Percentiles rank a stretch among this genome's conserved stretches.
phyloP scores from a whole-genome alignment of 176 grass and related monocot species.

The Guadua angustifolia region DNA sequence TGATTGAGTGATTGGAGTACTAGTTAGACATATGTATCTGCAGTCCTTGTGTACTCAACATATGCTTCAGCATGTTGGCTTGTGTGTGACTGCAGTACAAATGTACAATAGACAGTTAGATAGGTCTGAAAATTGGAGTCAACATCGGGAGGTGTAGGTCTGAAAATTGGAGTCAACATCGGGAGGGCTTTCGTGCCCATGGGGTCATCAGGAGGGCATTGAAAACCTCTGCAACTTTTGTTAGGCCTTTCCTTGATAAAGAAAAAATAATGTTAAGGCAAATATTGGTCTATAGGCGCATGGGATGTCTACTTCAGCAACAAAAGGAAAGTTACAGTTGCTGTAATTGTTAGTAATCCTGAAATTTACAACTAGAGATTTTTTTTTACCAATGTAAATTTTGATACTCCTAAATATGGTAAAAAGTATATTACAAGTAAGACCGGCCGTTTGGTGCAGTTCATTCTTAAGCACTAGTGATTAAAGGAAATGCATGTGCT shows the following conservation, averaged over 20 bases:
- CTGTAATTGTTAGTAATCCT: neutral
- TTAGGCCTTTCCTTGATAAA: too few relatives aligned
- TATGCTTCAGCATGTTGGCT: constrained; percentile 15
- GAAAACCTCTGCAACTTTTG: neutral
- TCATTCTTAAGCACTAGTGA: neutral
- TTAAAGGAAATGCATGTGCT: neutral
- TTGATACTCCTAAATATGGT: too few relatives aligned
- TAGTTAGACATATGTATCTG: constrained; percentile 22
- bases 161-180: constrained; percentile 18
- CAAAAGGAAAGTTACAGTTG: neutral
- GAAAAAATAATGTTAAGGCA: too few relatives aligned
- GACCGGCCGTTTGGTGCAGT: neutral
- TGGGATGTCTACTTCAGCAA: neutral
- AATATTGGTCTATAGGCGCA: too few relatives aligned
- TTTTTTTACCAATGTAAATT: too few relatives aligned
- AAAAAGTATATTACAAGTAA: neutral
- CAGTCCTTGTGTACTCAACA: constrained; percentile 19
- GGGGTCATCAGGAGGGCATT: neutral
- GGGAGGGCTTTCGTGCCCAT: neutral
- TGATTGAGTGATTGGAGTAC: neutral
- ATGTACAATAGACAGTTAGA: neutral
- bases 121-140: constrained; percentile 2
- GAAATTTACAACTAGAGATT: neutral
- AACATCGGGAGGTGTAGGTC: too few relatives aligned
- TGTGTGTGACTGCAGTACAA: constrained; percentile 7